Evolutionary conservation across 169 alveolate genomes (phyloP).

Genomic region (Cryptosporidium muris): DNA sequence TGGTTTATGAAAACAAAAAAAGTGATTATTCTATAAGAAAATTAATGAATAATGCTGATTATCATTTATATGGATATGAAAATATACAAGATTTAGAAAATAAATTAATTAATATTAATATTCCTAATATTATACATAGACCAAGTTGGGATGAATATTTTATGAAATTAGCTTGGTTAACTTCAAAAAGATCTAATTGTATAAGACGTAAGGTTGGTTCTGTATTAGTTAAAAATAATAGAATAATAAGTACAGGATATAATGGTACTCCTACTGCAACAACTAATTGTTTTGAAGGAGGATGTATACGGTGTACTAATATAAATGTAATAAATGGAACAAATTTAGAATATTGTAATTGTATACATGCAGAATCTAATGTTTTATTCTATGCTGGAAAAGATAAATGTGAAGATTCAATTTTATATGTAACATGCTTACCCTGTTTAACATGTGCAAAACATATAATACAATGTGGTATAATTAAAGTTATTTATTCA

Average conservation of each 20-base stretch:
- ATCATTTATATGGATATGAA: conserved; percentile 1
- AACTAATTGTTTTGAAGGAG: conserved; percentile 84
- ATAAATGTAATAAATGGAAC: conserved; percentile 77
- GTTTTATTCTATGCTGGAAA: conserved; percentile 85
- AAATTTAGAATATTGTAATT: conserved; percentile 84
- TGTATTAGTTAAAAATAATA: conserved; percentile 79
- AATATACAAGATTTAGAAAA: conserved; percentile 19
- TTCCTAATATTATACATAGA: conserved; percentile 26
- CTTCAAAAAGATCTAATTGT: conserved; percentile 85
- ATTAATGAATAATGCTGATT: conserved; percentile 14
- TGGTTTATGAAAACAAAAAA: conserved; percentile 5
- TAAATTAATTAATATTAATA: neutral
- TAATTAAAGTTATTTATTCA: conserved; percentile 76
- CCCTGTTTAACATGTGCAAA: conserved; percentile 87
- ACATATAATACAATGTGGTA: conserved; percentile 79
- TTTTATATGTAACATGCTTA: conserved; percentile 79
- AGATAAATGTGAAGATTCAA: conserved; percentile 73
- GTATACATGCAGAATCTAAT: conserved; percentile 88
- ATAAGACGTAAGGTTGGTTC: conserved; percentile 86
- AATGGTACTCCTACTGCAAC: conserved; percentile 86
- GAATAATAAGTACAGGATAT: conserved; percentile 86
- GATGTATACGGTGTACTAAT: conserved; percentile 83
- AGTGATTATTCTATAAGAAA: neutral
- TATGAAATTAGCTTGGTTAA: conserved; percentile 83
- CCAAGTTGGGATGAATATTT: conserved; percentile 85